phyloP scores from a whole-genome alignment of 345 rosid genomes.

The Hypericum perforatum region DNA sequence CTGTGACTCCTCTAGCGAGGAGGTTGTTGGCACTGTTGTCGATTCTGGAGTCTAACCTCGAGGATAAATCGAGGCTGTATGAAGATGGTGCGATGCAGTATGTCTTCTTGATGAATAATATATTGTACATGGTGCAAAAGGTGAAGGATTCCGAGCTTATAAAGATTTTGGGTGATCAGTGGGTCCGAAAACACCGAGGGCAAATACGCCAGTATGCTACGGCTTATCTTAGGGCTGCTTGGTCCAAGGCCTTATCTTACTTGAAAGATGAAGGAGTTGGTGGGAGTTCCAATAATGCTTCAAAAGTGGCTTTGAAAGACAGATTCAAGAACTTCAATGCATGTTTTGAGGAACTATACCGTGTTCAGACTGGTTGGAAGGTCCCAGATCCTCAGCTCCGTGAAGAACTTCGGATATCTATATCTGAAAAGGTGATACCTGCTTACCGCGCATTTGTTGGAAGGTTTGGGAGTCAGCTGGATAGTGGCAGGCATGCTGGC shows the following conservation, averaged over 20 bases:
- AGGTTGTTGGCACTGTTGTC: constrained; percentile 36
- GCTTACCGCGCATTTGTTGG: constrained; percentile 62
- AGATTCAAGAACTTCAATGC: constrained; percentile 46
- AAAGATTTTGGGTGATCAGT: constrained; percentile 61
- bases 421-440: constrained; percentile 51
- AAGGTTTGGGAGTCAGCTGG: constrained; percentile 87
- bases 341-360: constrained; percentile 63
- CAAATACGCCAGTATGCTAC: constrained; percentile 52
- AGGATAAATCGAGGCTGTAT: constrained; percentile 42
- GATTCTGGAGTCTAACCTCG: constrained; percentile 43
- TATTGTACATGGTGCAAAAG: constrained; percentile 67
- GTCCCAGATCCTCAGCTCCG: constrained; percentile 57
- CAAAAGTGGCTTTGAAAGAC: constrained; percentile 27
- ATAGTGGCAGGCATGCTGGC: too few species aligned
- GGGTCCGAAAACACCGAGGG: constrained; percentile 63
- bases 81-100: constrained; percentile 34
- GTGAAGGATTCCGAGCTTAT: constrained; percentile 56
- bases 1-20: constrained; percentile 38
- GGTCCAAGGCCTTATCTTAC: constrained; percentile 48
- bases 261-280: constrained; percentile 28
- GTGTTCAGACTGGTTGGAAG: constrained; percentile 48
- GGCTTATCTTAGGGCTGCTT: constrained; percentile 50
- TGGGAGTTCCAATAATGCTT: too few species aligned
- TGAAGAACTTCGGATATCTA: constrained; percentile 55
- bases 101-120: constrained; percentile 62